Base-by-base conservation (phyloP, 1,139 yeast genomes). In the Saccharomycopsis hybrid region DNA sequence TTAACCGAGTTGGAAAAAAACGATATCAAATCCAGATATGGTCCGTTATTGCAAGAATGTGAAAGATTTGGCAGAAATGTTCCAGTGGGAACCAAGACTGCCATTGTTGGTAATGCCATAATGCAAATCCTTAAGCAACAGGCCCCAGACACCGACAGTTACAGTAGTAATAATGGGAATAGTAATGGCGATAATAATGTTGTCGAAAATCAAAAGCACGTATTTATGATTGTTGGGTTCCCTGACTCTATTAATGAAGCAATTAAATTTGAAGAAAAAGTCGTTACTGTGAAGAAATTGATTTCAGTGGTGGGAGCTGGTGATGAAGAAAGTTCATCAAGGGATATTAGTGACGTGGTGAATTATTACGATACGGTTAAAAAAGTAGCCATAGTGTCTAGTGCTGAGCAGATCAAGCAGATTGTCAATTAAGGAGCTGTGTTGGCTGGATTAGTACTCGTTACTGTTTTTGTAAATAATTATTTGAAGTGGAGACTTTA, bases 201-300 rank as follows among this genome's bases (percentile, higher is more conserved):
- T 9, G 35, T 53, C 4, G 18, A 18, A 18, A 18, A 18, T 18
- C 18, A 18, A 18, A 18, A 18, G 18, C 18, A 18, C 18, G 18
- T 18, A 18, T 18, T 18, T 18, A 18, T 18, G 18, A 18, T 18
- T 18, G 36, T 44, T 7, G 44, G 46, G 13, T 53, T 53, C 35
- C 56, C 56, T 7, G 41, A 39, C 18, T 24, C 42, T 3, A 48
- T 53, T 8, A 32, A 41, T 5, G 54, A 53, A 29, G 27, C 53
- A 8, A 51, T 53, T 24, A 53, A 53, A 37, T 53, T 53, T 42
- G 56, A 53, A 33, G 51, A 51, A 29, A 51, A 51, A 29, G 39
- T 53, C 13, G 43, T 42, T 2, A 48, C 49, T 8, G 53, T 49
- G 33, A 33, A 46, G 8, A 40, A 43, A 37, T 31, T 53, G 27